phyloP scores from a whole-genome alignment of 805 yeast genomes.

The Lipomyces yamadae region DNA sequence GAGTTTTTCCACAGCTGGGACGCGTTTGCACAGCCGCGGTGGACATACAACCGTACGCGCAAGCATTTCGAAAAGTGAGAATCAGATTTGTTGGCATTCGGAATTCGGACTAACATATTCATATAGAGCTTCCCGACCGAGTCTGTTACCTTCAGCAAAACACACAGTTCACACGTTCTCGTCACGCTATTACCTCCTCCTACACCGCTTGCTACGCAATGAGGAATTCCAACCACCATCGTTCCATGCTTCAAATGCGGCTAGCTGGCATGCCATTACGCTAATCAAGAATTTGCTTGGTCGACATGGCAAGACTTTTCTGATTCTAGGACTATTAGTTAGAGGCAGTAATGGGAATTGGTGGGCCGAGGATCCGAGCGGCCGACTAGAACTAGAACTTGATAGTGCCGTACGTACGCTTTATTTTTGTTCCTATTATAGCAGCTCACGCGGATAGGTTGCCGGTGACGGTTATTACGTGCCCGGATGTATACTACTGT shows the following conservation, averaged over 20 bases:
- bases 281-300: slow-evolving; percentile 85
- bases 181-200: slow-evolving; percentile 56
- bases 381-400: slow-evolving; percentile 66
- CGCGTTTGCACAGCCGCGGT: slow-evolving; percentile 67
- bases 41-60: slow-evolving; percentile 62
- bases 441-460: slow-evolving; percentile 45
- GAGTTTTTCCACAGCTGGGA: slow-evolving; percentile 72
- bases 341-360: slow-evolving; percentile 68
- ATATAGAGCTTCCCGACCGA: slow-evolving; percentile 26
- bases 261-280: slow-evolving; percentile 54
- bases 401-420: slow-evolving; percentile 52
- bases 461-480: slow-evolving; percentile 66
- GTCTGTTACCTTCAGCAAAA: slow-evolving; percentile 40
- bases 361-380: slow-evolving; percentile 81
- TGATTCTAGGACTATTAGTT: slow-evolving; percentile 76
- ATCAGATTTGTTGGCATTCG: neutral
- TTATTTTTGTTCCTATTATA: neutral
- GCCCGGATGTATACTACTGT: slow-evolving; percentile 75
- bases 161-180: slow-evolving; percentile 54
- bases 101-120: neutral
- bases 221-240: slow-evolving; percentile 67
- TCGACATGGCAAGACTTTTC: slow-evolving; percentile 73
- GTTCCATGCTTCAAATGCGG: slow-evolving; percentile 46
- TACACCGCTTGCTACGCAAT: slow-evolving; percentile 75
- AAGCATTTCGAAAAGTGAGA: slow-evolving; percentile 42